phyloP scores from a whole-genome alignment of 2,329 filamentous ascomycete genomes.

The Ascochyta clinopodiicola region DNA sequence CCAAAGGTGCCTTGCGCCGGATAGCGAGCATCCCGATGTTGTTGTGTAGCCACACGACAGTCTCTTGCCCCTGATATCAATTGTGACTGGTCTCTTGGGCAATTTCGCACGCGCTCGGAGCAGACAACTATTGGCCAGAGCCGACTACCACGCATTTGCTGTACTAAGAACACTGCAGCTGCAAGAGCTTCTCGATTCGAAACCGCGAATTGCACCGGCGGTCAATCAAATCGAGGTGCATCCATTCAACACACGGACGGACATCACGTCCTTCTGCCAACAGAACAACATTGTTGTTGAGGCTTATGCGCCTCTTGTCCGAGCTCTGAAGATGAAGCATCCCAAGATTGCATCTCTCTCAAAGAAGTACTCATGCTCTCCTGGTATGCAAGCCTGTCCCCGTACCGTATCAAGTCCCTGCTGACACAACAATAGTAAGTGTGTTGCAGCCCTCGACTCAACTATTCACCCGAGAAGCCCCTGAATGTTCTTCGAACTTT shows the following conservation, averaged over 20 bases:
- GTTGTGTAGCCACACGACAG: slow-evolving; percentile 9
- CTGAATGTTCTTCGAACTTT: neutral
- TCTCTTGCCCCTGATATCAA: neutral
- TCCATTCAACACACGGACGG: slow-evolving; percentile 77
- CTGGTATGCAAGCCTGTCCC: slow-evolving; percentile 53
- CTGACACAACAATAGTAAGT: slow-evolving; percentile 14
- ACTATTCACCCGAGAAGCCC: neutral
- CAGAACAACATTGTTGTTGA: slow-evolving; percentile 73
- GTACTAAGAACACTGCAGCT: slow-evolving; percentile 55
- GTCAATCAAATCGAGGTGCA: slow-evolving; percentile 84
- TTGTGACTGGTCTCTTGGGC: neutral
- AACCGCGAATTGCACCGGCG: slow-evolving; percentile 67
- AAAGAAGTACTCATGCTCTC: slow-evolving; percentile 72
- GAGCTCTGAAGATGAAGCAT: slow-evolving; percentile 73
- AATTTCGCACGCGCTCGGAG: slow-evolving; percentile 8
- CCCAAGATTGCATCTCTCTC: slow-evolving; percentile 67
- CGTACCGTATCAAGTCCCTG: neutral
- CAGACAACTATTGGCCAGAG: slow-evolving; percentile 10
- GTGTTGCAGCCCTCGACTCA: neutral
- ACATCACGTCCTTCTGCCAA: slow-evolving; percentile 71
- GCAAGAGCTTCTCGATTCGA: slow-evolving; percentile 70
- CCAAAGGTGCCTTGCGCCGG: slow-evolving; percentile 9
- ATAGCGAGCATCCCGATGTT: slow-evolving; percentile 9
- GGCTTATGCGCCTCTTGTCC: slow-evolving; percentile 79
- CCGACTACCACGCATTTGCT: neutral